phyloP scores from a whole-genome alignment of 495 filamentous ascomycete genomes.

The Trypethelium eluteriae region DNA sequence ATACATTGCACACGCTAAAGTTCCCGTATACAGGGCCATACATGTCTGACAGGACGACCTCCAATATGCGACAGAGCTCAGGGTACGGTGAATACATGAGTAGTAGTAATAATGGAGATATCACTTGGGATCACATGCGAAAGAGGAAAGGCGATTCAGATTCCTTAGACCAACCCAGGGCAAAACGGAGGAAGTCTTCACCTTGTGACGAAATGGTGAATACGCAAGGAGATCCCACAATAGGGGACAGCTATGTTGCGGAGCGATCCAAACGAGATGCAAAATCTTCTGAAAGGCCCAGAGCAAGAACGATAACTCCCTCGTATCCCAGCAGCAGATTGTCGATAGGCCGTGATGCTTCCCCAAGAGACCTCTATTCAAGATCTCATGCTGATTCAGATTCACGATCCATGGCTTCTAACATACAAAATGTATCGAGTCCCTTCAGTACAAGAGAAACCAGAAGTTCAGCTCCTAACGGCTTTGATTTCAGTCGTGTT shows the following conservation, averaged over 20 bases:
- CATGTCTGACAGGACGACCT: not conserved
- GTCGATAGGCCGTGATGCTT: not conserved
- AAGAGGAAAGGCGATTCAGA: not conserved
- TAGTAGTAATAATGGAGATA: not conserved
- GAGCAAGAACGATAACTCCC: not conserved
- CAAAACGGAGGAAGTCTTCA: not conserved
- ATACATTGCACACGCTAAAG: not conserved
- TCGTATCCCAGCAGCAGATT: not conserved
- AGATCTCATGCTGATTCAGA: not conserved
- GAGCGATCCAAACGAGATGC: not conserved
- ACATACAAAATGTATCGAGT: not conserved
- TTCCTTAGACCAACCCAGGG: not conserved
- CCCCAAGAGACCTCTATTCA: not conserved
- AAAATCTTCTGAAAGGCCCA: not conserved
- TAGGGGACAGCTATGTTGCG: not conserved
- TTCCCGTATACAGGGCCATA: not conserved
- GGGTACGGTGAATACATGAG: not conserved
- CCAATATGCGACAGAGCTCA: not conserved
- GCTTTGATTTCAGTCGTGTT: slow-evolving; percentile 16
- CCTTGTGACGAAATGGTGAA: not conserved
- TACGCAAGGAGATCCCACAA: not conserved
- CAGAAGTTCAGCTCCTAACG: not conserved
- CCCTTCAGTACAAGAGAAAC: not conserved
- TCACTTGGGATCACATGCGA: not conserved
- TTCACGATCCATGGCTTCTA: not conserved